Evolutionary conservation across 345 rosid genomes (phyloP), one percentile per base, ranked within the genome.

Genomic region (Syzygium aromaticum): DNA sequence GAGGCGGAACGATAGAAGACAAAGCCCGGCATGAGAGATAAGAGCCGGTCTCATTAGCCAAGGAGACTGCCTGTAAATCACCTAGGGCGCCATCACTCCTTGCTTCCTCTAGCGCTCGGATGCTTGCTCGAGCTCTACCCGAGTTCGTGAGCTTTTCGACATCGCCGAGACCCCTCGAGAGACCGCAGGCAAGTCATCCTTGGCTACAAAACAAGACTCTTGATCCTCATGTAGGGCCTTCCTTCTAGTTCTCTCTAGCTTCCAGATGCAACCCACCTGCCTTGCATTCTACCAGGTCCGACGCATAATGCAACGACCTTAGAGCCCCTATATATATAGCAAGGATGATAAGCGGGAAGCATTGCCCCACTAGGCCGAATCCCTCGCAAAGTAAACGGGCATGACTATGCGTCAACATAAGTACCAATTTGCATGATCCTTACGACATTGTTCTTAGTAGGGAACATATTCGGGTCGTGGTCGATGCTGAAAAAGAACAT

Each of bases 141-240:
- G 78, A 30, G 80, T 8, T 73, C 49, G 21, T 21, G 27, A 9
- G 80, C 49, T 5, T 11, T 5, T 38, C 49, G 27, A 22, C 80
- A 6, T 73, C 13, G 59, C 82, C 22, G 57, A 85, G 77, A 38
- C 59, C 83, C 52, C 84, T 27, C 22, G 33, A 23, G 51, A 43
- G 89, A 90, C 78, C 46, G 19, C 87, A 90, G 94, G 94, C 92
- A 89, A 90, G 92, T 90, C 93, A 93, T 93, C 91, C 94, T 90
- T 91, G 92, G 94, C 94, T 89, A 90, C 92, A 22, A 89, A 87
- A 93, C 92, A 30, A 27, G 86, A 86, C 91, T 84, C 89, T 78
- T 25, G 53, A 82, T 89, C 93, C 90, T 88, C 93, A 90, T 86
- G 92, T 57, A 83, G 87, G 88, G 87, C 88, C 82, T 88, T 88